Percentiles rank a stretch among this genome's conserved stretches.
These are phyloP conservation scores for Cladosporium phlei DNA, from an alignment of 2,329 filamentous ascomycete genomes.

Conservation along the genomic window DNA sequence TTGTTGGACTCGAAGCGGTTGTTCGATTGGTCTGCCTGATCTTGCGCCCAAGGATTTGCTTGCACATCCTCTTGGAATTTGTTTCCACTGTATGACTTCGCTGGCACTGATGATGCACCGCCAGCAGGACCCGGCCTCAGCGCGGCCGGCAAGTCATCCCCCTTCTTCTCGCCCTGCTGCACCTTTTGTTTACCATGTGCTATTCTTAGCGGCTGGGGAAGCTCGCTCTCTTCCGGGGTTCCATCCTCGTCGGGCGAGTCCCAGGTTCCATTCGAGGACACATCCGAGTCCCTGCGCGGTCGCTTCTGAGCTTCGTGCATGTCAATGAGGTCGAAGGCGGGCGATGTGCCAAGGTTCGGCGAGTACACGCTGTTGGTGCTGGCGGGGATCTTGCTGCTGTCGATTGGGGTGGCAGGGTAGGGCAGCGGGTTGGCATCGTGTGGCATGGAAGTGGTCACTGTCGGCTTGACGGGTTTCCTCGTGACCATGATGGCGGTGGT, in stretches of 20 bases:
- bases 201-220: conserved; percentile 28
- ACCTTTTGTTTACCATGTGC: conserved; percentile 23
- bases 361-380: conserved; percentile 28
- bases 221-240: conserved; percentile 18
- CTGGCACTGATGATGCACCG: conserved; percentile 12
- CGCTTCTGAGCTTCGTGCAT: conserved; percentile 25
- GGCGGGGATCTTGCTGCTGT: conserved; percentile 23
- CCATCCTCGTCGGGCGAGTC: conserved; percentile 25
- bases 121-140: conserved; percentile 24
- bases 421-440: conserved; percentile 35
- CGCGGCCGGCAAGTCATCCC: conserved; percentile 25
- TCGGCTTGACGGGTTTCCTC: conserved; percentile 36
- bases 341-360: conserved; percentile 32
- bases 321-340: conserved; percentile 39
- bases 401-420: conserved; percentile 41
- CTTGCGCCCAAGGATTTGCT: conserved; percentile 25
- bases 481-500: conserved; percentile 37
- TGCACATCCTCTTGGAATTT: conserved; percentile 17
- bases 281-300: conserved; percentile 32
- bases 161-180: conserved; percentile 16
- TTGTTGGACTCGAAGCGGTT: conserved; percentile 39
- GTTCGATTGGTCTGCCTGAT: conserved; percentile 2
- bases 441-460: conserved; percentile 33
- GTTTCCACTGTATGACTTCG: conserved; percentile 20
- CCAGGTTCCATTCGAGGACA: conserved; percentile 34